phyloP scores from a whole-genome alignment of 2,329 filamentous ascomycete genomes.

The Pseudogymnoascus sp. region DNA sequence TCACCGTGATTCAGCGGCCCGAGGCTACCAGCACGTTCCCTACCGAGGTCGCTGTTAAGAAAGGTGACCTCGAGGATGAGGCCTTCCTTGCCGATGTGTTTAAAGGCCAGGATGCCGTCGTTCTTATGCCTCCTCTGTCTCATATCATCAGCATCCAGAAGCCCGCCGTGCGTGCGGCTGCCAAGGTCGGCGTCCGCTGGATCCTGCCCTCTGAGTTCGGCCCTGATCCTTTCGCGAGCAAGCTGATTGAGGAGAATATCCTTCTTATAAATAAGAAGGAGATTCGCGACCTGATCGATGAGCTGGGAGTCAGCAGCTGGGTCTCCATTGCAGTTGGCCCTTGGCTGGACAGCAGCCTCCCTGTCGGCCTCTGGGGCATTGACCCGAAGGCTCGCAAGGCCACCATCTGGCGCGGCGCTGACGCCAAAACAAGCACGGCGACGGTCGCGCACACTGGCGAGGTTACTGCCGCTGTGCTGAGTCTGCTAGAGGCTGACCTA shows the following conservation, averaged over 20 bases:
- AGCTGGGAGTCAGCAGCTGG: conserved; percentile 31
- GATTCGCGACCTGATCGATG: conserved; percentile 32
- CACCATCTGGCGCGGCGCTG: conserved; percentile 44
- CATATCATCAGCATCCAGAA: conserved; percentile 33
- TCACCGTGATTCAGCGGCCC: conserved; percentile 42
- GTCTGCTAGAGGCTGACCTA: conserved; percentile 32
- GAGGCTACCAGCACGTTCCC: conserved; percentile 37
- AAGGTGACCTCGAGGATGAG: conserved; percentile 43
- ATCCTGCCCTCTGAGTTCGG: conserved; percentile 45
- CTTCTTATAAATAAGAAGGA: conserved; percentile 12
- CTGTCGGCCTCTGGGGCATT: conserved; percentile 38
- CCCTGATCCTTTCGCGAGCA: conserved; percentile 27
- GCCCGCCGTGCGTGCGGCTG: conserved; percentile 43
- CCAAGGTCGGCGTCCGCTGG: conserved; percentile 43
- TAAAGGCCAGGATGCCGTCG: conserved; percentile 35
- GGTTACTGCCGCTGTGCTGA: conserved; percentile 44
- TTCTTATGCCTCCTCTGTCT: conserved; percentile 21
- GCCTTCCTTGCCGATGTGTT: conserved; percentile 33
- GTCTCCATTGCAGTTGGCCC: conserved; percentile 38
- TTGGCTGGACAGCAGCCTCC: conserved; percentile 47
- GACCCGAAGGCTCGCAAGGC: conserved; percentile 37
- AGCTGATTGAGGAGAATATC: conserved; percentile 29
- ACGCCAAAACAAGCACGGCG: conserved; percentile 34
- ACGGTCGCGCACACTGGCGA: conserved; percentile 46
- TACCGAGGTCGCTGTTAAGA: conserved; percentile 32